Base-by-base conservation (phyloP, 2,329 filamentous ascomycete species). In the Trichoderma polysporum region DNA sequence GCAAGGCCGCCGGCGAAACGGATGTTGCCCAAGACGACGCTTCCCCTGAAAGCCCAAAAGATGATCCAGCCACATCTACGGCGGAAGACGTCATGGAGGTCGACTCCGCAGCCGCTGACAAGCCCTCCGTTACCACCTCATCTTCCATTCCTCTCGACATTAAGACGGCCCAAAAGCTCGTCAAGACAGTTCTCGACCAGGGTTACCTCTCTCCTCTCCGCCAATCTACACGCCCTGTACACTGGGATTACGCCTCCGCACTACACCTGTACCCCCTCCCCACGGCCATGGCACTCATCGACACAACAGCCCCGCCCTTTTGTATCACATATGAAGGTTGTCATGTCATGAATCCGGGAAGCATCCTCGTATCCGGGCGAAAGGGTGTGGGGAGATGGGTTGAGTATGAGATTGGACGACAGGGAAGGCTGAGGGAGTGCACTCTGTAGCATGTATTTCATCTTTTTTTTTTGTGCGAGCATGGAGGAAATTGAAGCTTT, bases 281-380 rank as follows among this genome's bases (percentile, higher is more conserved):
- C 2, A 94, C 92, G 22, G 88, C 91, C 0, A 82, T 98, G 74
- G 87, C 96, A 17, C 80, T 99, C 4, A 90, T 93, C 2, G 95
- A 99, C 79, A 83, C 90, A 0, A 92, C 94, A 49, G 89, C 90
- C 10, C 89, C 91, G 15, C 85, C 93, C 0, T 99, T 97, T 74
- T 91, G 90, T 63, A 83, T 97, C 70, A 97, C 92, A 15, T 98
- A 98, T 75, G 94, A 97, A 78, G 94, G 94, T 0, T 98, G 95
- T 75, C 92, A 95, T 80, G 94, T 97, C 37, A 90, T 99, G 86
- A 99, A 99, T 76, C 94, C 95, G 0, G 93, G 93, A 6, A 84
- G 86, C 57, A 78, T 99, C 58, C 84, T 96, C 27, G 88, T 92
- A 0, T 82, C 86, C 0, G 90, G 89, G 0, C 84, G 89, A 62